Evolutionary conservation across 2,329 filamentous ascomycete genomes (phyloP).

Genomic region (Paradendryphiella salina): DNA sequence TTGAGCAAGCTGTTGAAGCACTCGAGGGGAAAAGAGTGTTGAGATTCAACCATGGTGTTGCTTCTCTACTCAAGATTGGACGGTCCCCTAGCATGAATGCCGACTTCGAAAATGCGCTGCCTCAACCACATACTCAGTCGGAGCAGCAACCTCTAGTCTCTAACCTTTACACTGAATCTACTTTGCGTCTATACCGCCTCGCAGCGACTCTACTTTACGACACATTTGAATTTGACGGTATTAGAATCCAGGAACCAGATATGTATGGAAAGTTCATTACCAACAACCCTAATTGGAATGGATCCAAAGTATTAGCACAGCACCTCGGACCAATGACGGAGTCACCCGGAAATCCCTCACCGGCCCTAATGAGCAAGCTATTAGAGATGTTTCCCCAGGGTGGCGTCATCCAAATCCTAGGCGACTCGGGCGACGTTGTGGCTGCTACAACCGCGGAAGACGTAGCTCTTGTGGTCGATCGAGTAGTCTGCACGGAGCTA

Average conservation of each 20-base stretch:
- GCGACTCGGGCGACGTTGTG: slow-evolving; percentile 1
- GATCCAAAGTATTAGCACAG: slow-evolving; percentile 6
- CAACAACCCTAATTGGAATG: slow-evolving; percentile 10
- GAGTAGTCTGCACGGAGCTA: slow-evolving; percentile 1
- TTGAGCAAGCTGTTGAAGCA: slow-evolving; percentile 12
- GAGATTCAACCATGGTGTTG: slow-evolving; percentile 8
- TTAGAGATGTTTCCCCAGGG: slow-evolving; percentile 6
- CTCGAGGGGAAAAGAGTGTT: slow-evolving; percentile 8
- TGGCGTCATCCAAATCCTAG: slow-evolving; percentile 6
- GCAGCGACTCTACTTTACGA: slow-evolving; percentile 7
- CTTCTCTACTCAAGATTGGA: slow-evolving; percentile 4
- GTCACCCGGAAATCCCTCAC: not conserved
- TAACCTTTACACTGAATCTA: slow-evolving; percentile 6
- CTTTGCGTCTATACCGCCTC: slow-evolving; percentile 5
- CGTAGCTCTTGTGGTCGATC: not conserved
- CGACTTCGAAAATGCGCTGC: not conserved
- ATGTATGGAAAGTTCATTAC: slow-evolving; percentile 1
- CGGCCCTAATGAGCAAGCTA: not conserved
- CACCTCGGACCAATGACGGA: slow-evolving; percentile 2
- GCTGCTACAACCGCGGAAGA: slow-evolving; percentile 5
- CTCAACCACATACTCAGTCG: not conserved
- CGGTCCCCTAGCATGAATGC: not conserved
- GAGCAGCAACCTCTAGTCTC: slow-evolving; percentile 2
- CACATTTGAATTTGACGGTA: slow-evolving; percentile 11
- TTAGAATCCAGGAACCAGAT: slow-evolving; percentile 9